phyloP scores from a whole-genome alignment of 768 basidiomycete genomes.

The Agaricus bisporus region DNA sequence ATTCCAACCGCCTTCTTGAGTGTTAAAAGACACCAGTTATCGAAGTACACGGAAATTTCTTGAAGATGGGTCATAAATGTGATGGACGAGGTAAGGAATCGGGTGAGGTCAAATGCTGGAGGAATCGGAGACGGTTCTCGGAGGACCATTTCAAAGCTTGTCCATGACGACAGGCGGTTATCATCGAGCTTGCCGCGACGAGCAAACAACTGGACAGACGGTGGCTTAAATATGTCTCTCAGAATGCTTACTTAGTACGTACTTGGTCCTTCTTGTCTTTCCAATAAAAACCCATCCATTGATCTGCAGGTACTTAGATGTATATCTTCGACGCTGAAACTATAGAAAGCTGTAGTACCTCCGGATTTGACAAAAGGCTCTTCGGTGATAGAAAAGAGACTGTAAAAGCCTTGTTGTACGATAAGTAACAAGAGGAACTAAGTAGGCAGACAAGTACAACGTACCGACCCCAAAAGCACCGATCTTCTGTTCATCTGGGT shows the following conservation, averaged over 20 bases:
- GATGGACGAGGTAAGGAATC: slow-evolving; percentile 86
- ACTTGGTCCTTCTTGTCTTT: slow-evolving; percentile 90
- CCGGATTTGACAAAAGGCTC: slow-evolving; percentile 80
- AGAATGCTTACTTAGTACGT: slow-evolving; percentile 5
- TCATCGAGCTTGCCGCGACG: slow-evolving; percentile 64
- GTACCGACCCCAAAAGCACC: slow-evolving; percentile 89
- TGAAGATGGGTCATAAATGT: slow-evolving; percentile 85
- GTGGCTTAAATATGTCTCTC: not conserved
- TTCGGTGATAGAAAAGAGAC: slow-evolving; percentile 77
- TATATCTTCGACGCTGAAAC: slow-evolving; percentile 16
- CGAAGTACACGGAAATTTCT: slow-evolving; percentile 76
- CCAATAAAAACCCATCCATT: slow-evolving; percentile 97
- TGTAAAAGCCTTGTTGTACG: slow-evolving; percentile 54
- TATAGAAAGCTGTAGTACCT: slow-evolving; percentile 32
- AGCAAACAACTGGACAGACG: slow-evolving; percentile 58
- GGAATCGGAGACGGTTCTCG: slow-evolving; percentile 80
- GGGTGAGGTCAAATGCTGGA: slow-evolving; percentile 77
- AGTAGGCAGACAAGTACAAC: slow-evolving; percentile 13
- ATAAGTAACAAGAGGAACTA: not conserved
- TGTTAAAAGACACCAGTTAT: slow-evolving; percentile 65
- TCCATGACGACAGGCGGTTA: slow-evolving; percentile 48
- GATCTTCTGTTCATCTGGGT: slow-evolving; percentile 92
- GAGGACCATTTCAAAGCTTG: slow-evolving; percentile 84
- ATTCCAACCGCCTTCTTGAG: slow-evolving; percentile 58
- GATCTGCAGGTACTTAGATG: slow-evolving; percentile 33